Conservation (phyloP, 2,329 filamentous ascomycete genomes). For the Fusarium subtropicale region DNA sequence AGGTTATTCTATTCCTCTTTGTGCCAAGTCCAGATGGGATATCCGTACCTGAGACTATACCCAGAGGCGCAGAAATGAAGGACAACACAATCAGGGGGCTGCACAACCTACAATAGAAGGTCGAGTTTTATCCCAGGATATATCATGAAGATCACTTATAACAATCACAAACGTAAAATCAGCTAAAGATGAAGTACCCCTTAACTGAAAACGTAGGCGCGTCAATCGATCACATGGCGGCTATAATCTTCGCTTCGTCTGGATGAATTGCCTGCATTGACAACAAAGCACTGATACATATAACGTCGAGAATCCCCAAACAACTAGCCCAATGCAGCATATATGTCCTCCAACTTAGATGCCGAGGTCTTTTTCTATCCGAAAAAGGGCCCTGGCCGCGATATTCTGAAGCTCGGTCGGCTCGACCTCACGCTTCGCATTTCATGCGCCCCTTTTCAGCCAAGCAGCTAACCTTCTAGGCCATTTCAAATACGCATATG, state of each 20-base stretch:
- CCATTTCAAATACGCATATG: background rate
- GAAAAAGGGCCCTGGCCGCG: background rate
- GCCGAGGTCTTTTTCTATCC: slow-evolving; percentile 4
- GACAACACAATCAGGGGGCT: background rate
- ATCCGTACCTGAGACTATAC: slow-evolving; percentile 7
- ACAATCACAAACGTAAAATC: background rate
- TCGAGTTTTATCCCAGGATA: background rate
- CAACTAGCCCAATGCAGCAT: background rate
- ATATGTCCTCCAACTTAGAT: slow-evolving; percentile 3
- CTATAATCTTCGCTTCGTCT: background rate
- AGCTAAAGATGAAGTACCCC: background rate
- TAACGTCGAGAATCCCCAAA: background rate
- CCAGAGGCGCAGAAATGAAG: slow-evolving; percentile 4
- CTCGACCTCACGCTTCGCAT: slow-evolving; percentile 1
- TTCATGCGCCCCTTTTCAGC: slow-evolving; percentile 17
- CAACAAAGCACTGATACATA: background rate
- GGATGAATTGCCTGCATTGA: background rate
- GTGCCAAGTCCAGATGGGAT: background rate
- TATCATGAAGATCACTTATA: background rate
- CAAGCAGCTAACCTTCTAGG: slow-evolving; percentile 14
- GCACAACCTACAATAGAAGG: slow-evolving; percentile 6
- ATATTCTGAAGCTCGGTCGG: background rate
- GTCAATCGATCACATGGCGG: background rate
- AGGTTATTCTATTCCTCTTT: background rate
- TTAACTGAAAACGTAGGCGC: background rate